Evolutionary conservation across 1,284 basidiomycete genomes (phyloP).

Genomic region (Schizopora paradoxa): DNA sequence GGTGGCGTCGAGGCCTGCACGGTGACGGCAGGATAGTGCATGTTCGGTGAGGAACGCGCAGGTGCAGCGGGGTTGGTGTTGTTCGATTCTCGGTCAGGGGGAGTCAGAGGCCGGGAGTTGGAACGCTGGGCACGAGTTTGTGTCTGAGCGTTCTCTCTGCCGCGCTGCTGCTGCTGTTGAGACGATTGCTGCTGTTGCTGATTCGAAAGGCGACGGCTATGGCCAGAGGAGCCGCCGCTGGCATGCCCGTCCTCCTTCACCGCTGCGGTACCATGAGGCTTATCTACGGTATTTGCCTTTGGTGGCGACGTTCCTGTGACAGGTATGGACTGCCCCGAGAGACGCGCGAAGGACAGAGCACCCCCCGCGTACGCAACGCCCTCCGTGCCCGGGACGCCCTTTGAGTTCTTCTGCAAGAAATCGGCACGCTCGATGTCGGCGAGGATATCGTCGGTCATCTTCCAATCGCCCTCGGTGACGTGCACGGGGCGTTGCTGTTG

Average conservation of each 20-base stretch:
- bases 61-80: neutral
- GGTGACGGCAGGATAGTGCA: neutral
- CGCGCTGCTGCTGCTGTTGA: neutral
- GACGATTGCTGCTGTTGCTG: neutral
- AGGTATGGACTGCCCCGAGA: neutral
- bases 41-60: neutral
- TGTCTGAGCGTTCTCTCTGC: neutral
- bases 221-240: neutral
- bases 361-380: conserved; percentile 50
- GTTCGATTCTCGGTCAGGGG: conserved; percentile 1
- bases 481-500: conserved; percentile 31
- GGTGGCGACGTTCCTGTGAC: neutral
- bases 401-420: conserved; percentile 31
- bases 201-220: neutral
- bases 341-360: conserved; percentile 22
- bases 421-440: conserved; percentile 62
- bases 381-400: conserved; percentile 35
- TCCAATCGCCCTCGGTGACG: conserved; percentile 50
- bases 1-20: conserved; percentile 27
- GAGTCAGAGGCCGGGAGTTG: neutral
- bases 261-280: neutral
- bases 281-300: conserved; percentile 6
- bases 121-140: neutral
- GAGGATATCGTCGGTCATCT: conserved; percentile 63
- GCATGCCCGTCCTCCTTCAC: neutral